phyloP scores from a whole-genome alignment of 164 flowering plant genomes.

The Stephania yunnanensis region DNA sequence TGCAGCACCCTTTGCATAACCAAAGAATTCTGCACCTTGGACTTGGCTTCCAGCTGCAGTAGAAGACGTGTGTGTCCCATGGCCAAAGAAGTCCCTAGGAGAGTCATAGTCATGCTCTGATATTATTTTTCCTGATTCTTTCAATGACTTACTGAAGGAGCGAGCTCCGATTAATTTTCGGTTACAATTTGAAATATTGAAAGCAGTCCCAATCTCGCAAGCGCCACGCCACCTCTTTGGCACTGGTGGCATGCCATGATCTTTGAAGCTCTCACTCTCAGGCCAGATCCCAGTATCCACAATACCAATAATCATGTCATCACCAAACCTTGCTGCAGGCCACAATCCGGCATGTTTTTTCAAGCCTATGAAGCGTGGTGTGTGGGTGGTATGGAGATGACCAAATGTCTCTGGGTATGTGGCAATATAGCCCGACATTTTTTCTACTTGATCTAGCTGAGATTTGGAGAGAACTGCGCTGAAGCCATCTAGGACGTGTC shows the following conservation, averaged over 20 bases:
- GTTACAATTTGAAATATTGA: slow-evolving; percentile 19
- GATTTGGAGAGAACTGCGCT: slow-evolving; percentile 5
- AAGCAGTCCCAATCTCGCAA: slow-evolving; percentile 11
- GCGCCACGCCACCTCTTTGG: slow-evolving; percentile 10
- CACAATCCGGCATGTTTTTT: slow-evolving; percentile 4
- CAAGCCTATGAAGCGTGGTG: slow-evolving; percentile 18
- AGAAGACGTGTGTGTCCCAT: slow-evolving; percentile 12
- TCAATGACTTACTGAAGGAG: slow-evolving; percentile 12
- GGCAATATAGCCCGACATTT: slow-evolving; percentile 11
- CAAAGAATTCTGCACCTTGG: not conserved
- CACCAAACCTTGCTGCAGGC: slow-evolving; percentile 12
- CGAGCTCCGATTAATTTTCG: slow-evolving; percentile 23
- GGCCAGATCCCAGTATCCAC: slow-evolving; percentile 17
- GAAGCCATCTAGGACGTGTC: slow-evolving; percentile 15
- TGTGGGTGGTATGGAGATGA: slow-evolving; percentile 15
- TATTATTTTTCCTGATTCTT: not conserved
- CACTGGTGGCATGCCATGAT: slow-evolving; percentile 8
- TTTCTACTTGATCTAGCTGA: slow-evolving; percentile 12
- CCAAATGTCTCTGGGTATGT: slow-evolving; percentile 10
- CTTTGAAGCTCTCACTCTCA: slow-evolving; percentile 15
- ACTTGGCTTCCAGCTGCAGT: slow-evolving; percentile 14
- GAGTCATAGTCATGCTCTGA: slow-evolving; percentile 14
- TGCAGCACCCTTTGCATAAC: slow-evolving; percentile 12
- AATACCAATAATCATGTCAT: slow-evolving; percentile 15
- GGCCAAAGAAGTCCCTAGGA: slow-evolving; percentile 9